These are phyloP conservation scores for Torrubiellomyces zombiae DNA, from an alignment of 2,329 filamentous ascomycete species.

Conservation along the genomic window DNA sequence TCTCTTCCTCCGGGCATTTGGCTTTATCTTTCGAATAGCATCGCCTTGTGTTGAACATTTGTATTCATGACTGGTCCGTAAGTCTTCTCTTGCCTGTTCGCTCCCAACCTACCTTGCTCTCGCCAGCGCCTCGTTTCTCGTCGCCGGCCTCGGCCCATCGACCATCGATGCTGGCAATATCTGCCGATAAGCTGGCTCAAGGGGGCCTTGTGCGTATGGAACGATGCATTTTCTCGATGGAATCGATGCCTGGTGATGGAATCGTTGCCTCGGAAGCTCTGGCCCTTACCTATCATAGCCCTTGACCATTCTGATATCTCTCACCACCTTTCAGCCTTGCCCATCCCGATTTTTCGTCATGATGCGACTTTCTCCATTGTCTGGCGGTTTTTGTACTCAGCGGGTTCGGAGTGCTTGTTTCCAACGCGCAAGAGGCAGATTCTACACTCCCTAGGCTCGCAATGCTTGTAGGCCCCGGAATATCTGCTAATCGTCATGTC, in stretches of 20 bases:
- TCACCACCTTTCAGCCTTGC: slow-evolving; percentile 31
- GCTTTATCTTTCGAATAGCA: slow-evolving; percentile 7
- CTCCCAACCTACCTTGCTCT: slow-evolving; percentile 8
- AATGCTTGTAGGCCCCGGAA: slow-evolving; percentile 7
- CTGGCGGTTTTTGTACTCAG: slow-evolving; percentile 10
- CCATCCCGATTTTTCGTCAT: slow-evolving; percentile 24
- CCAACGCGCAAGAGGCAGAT: slow-evolving; percentile 16
- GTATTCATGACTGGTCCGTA: slow-evolving; percentile 35
- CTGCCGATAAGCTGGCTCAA: too few species aligned
- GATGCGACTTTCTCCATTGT: slow-evolving; percentile 27
- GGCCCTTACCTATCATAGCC: too few species aligned
- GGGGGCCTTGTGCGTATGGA: slow-evolving; percentile 9
- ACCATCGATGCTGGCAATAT: slow-evolving; percentile 17
- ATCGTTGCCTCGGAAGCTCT: too few species aligned
- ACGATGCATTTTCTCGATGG: slow-evolving; percentile 16
- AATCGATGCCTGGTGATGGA: slow-evolving; percentile 15
- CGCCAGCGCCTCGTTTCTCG: too few species aligned
- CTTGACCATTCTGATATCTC: too few species aligned
- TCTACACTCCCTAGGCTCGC: slow-evolving; percentile 7
- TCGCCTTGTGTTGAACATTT: slow-evolving; percentile 9
- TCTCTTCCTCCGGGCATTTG: neutral
- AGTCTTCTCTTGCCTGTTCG: slow-evolving; percentile 18
- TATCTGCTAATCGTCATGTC: slow-evolving; percentile 18
- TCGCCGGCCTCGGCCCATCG: too few species aligned
- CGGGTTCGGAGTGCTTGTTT: slow-evolving; percentile 6